phyloP scores from a whole-genome alignment of 176 grass and related monocot species.

The Neostapfia colusana region DNA sequence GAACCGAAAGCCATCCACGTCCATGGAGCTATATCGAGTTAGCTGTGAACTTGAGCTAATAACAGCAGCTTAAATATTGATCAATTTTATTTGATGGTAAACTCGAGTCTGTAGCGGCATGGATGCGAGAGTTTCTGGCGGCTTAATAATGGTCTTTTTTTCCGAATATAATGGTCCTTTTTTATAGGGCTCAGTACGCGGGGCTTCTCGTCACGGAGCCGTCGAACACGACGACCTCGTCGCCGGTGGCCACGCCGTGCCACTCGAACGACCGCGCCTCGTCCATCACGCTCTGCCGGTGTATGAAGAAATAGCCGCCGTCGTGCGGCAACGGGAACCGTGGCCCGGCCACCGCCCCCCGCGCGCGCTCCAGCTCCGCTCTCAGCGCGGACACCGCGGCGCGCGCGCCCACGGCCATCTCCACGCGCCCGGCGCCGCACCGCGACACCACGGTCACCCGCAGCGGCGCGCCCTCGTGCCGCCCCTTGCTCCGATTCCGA shows the following conservation, averaged over 20 bases:
- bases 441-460: constrained; percentile 38
- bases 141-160: too few species aligned
- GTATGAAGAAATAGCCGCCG: constrained; percentile 59
- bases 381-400: constrained; percentile 40
- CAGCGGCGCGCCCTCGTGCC: background rate
- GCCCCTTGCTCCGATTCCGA: background rate
- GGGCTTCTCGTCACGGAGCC: constrained; percentile 30
- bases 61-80: background rate
- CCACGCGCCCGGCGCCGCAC: constrained; percentile 31
- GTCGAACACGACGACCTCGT: constrained; percentile 49
- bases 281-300: constrained; percentile 53
- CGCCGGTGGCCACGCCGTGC: constrained; percentile 48
- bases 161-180: too few species aligned
- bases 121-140: too few species aligned
- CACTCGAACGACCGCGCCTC: constrained; percentile 49
- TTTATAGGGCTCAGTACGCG: background rate
- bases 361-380: constrained; percentile 32
- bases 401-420: constrained; percentile 32
- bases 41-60: background rate
- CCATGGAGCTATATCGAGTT: background rate
- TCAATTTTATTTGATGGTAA: background rate
- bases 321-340: constrained; percentile 41
- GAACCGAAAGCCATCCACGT: background rate
- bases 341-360: background rate
- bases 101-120: background rate